phyloP scores from a whole-genome alignment of 2,329 filamentous ascomycete species.

The Pleoardoris graminearum region DNA sequence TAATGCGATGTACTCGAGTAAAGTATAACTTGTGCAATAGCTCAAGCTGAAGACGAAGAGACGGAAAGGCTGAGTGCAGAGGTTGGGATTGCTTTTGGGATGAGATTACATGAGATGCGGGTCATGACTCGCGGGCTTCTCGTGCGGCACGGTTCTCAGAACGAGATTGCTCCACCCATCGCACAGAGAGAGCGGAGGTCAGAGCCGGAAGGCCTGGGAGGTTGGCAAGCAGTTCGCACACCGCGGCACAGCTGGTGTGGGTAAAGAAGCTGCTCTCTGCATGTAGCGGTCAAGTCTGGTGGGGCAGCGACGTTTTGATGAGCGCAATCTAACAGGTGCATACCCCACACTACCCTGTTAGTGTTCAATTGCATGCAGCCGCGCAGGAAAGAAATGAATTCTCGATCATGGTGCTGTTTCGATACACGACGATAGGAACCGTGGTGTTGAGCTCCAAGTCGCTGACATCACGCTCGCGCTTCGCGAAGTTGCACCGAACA shows the following conservation, averaged over 20 bases:
- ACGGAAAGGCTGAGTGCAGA: not conserved
- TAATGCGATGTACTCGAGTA: not conserved
- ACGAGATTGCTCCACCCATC: not conserved
- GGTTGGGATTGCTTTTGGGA: not conserved
- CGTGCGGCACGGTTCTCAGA: not conserved
- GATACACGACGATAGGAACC: not conserved
- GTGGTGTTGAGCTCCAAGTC: not conserved
- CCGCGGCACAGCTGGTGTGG: not conserved
- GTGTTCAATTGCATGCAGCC: not conserved
- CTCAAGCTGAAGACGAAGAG: not conserved
- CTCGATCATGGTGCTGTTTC: not conserved
- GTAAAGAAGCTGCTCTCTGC: not conserved
- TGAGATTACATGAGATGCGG: conserved; percentile 3
- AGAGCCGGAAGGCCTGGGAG: too few relatives aligned
- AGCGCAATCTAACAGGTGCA: not conserved
- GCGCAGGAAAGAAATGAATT: too few relatives aligned
- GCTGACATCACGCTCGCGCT: not conserved
- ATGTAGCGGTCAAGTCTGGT: not conserved
- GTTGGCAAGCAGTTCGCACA: not conserved
- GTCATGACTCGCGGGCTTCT: conserved; percentile 2
- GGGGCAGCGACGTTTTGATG: too few relatives aligned
- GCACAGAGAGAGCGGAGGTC: not conserved
- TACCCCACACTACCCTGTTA: not conserved
- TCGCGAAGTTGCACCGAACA: not conserved
- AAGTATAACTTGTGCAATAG: too few relatives aligned